Evolutionary conservation across 768 basidiomycete species (phyloP), one percentile per base, ranked within the genome.

Genomic region (Naganishia antarctica): DNA sequence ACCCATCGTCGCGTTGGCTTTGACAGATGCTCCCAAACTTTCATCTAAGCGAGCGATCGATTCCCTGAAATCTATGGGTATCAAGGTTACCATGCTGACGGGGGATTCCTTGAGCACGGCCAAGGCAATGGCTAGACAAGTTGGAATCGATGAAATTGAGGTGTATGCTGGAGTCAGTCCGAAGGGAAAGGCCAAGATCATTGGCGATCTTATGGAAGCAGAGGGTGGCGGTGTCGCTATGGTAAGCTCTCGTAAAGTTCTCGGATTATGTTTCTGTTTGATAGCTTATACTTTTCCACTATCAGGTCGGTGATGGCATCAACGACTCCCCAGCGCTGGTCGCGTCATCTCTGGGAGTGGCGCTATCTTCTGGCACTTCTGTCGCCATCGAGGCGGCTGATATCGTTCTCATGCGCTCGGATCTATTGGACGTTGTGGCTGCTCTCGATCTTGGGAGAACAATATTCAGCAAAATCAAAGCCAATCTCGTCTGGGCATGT

Each of bases 351-450:
- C 90, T 99, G 25, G 96, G 96, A 44, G 93, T 99, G 65, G 96
- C 96, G 0, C 84, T 99, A 5, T 93, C 90, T 12, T 89, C 91
- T 3, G 96, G 96, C 32, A 93, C 96, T 18, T 94, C 91, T 5
- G 91, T 99, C 46, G 96, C 96, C 11, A 88, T 99, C 58, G 96
- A 98, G 80, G 96, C 96, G 0, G 96, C 96, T 15, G 96, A 98
- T 78, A 87, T 98, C 63, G 93, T 99, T 18, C 86, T 99, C 65
- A 97, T 98, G 90, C 88, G 90, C 59, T 90, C 91, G 0, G 93
- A 99, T 74, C 84, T 98, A 3, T 83, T 98, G 53, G 96, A 99
- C 74, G 96, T 99, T 61, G 94, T 98, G 65, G 94, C 96, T 2
- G 91, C 94, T 7, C 85, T 99, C 21, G 84, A 96, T 75, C 87